Percentiles rank a stretch among this genome's conserved stretches.
phyloP scores from a whole-genome alignment of 169 alveolate species.

The Cryptosporidium sp. region DNA sequence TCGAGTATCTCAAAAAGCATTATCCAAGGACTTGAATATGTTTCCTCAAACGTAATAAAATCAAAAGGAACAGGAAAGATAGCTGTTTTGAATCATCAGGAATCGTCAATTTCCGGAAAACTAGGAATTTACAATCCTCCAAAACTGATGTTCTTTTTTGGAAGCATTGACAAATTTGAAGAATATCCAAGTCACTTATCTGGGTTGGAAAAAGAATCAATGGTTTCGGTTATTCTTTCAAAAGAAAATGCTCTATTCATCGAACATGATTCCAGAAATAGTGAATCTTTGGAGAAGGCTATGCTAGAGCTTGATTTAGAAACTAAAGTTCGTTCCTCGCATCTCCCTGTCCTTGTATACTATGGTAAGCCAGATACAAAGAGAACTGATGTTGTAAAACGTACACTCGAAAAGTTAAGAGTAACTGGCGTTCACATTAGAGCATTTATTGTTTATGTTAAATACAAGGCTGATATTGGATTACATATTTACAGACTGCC shows the following conservation, averaged over 20 bases:
- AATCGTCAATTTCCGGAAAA: neutral
- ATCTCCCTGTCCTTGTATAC: constrained; percentile 41
- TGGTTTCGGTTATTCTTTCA: constrained; percentile 35
- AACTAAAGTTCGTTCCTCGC: neutral
- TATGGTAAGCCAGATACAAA: constrained; percentile 58
- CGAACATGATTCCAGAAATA: constrained; percentile 15
- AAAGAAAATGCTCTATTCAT: constrained; percentile 4
- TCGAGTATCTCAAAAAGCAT: constrained; percentile 1
- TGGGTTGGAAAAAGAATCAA: constrained; percentile 18
- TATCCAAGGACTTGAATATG: constrained; percentile 16
- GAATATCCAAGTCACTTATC: constrained; percentile 30
- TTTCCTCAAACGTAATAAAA: neutral
- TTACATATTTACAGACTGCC: constrained; percentile 58
- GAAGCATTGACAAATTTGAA: neutral
- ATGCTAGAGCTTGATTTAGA: constrained; percentile 18
- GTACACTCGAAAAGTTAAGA: neutral
- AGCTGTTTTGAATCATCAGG: neutral
- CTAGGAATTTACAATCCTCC: neutral
- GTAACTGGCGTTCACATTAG: constrained; percentile 8
- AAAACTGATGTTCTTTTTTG: constrained; percentile 21
- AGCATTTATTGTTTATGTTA: constrained; percentile 58
- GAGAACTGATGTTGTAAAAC: constrained; percentile 27
- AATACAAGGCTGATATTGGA: constrained; percentile 59
- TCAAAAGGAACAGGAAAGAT: constrained; percentile 41
- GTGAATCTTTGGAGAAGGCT: constrained; percentile 33